Percentiles rank a stretch among this genome's conserved stretches.
These are phyloP conservation scores for Neonectria sp. DNA, from an alignment of 2,329 filamentous ascomycete genomes.

Conservation along the genomic window DNA sequence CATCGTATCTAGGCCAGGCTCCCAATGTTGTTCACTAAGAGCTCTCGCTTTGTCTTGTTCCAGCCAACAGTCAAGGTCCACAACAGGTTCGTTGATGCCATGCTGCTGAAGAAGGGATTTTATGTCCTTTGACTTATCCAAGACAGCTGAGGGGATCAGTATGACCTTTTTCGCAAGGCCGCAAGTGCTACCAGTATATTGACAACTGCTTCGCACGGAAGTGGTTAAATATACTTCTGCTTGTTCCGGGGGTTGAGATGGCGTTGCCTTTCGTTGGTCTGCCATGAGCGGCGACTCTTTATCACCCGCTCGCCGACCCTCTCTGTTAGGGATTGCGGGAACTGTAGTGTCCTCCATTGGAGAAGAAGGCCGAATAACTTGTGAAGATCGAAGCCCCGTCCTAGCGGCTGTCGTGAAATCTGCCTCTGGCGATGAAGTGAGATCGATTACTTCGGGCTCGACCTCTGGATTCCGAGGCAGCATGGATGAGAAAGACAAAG, in stretches of 20 bases:
- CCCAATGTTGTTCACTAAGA: neutral
- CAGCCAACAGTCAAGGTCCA: slow-evolving; percentile 56
- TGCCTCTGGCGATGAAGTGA: slow-evolving; percentile 32
- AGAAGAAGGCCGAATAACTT: slow-evolving; percentile 5
- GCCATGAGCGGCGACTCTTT: neutral
- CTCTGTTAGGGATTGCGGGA: slow-evolving; percentile 15
- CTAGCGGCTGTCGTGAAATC: slow-evolving; percentile 24
- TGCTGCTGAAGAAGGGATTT: slow-evolving; percentile 59
- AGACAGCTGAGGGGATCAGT: slow-evolving; percentile 60
- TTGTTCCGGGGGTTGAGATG: neutral
- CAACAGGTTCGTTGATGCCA: slow-evolving; percentile 55
- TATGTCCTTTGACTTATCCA: slow-evolving; percentile 53
- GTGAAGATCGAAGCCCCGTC: slow-evolving; percentile 13
- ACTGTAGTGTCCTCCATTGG: slow-evolving; percentile 1
- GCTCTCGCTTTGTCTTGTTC: slow-evolving; percentile 28
- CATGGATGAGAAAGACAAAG: slow-evolving; percentile 2
- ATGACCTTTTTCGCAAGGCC: slow-evolving; percentile 55
- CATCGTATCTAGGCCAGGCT: slow-evolving; percentile 44
- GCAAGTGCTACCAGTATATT: slow-evolving; percentile 54
- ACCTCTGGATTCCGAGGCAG: neutral
- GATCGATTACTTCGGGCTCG: slow-evolving; percentile 29
- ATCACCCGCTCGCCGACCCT: neutral
- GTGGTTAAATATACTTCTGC: neutral
- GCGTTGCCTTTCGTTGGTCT: too few species aligned
- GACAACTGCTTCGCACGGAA: slow-evolving; percentile 45